phyloP scores from a whole-genome alignment of 1,139 yeast species.

The Suhomyces maxii region DNA sequence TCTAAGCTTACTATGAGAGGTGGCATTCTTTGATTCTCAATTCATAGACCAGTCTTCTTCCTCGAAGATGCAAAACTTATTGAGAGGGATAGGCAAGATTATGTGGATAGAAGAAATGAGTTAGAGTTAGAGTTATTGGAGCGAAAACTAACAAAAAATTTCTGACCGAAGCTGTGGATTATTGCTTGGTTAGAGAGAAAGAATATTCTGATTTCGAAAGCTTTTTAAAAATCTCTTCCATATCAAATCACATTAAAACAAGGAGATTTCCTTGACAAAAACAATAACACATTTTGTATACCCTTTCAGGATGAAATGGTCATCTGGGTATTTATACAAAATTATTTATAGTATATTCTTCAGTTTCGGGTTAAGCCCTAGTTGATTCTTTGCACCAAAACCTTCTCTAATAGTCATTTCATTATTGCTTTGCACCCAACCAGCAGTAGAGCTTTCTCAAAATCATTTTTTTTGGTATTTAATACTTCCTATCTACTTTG shows the following conservation, averaged over 20 bases:
- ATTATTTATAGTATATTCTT: slow-evolving; percentile 45
- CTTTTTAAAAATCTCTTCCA: slow-evolving; percentile 29
- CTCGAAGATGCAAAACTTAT: slow-evolving; percentile 32
- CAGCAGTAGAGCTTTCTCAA: slow-evolving; percentile 47
- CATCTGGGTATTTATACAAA: slow-evolving; percentile 39
- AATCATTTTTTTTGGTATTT: slow-evolving; percentile 35
- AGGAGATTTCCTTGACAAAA: not conserved
- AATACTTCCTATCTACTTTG: slow-evolving; percentile 35
- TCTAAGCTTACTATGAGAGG: slow-evolving; percentile 43
- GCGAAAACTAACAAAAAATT: slow-evolving; percentile 27
- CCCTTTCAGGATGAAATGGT: slow-evolving; percentile 47
- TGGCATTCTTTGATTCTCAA: slow-evolving; percentile 48
- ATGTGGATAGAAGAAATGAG: slow-evolving; percentile 47
- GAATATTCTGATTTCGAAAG: slow-evolving; percentile 29
- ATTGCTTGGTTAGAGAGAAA: slow-evolving; percentile 37
- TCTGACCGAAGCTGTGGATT: slow-evolving; percentile 28
- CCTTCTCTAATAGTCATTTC: slow-evolving; percentile 41
- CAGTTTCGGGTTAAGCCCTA: slow-evolving; percentile 26
- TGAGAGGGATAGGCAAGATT: slow-evolving; percentile 32
- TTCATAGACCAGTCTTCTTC: slow-evolving; percentile 34
- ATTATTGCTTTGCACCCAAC: slow-evolving; percentile 45
- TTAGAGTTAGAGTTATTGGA: slow-evolving; percentile 47
- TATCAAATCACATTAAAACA: no score
- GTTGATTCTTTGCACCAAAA: slow-evolving; percentile 24
- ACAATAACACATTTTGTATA: slow-evolving; percentile 25